Base-by-base conservation (phyloP, 1,139 yeast genomes). In the Trichomonascaceae sp. region DNA sequence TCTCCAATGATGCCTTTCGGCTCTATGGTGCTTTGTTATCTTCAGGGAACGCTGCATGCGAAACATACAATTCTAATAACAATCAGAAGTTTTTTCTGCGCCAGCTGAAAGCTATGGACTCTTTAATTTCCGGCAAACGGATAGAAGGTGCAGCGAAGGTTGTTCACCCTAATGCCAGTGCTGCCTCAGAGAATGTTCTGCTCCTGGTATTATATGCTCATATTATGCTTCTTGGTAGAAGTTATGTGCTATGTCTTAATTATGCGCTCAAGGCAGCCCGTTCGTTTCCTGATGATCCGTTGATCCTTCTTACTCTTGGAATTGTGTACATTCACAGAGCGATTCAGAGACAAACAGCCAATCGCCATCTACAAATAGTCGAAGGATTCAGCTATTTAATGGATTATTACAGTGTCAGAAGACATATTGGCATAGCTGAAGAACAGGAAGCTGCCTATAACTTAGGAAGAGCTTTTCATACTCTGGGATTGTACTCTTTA, bases 51-150 rank as follows among this genome's bases (percentile, higher is more conserved):
- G 74, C 75, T 13, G 79, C 83, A 13, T 74, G 80, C 66, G 85
- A 80, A 43, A 73, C 79, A 6, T 85, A 85, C 66, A 83, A 88
- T 49, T 84, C 85, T 52, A 83, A 88, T 45, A 87, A 87, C 57
- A 93, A 89, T 64, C 98, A 91, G 63, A 93, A 93, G 68, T 93
- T 84, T 67, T 83, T 91, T 61, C 73, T 93, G 57, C 82, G 99
- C 59, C 97, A 91, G 63, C 75, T 91, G 60, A 93, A 91, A 66
- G 95, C 96, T 0, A 85, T 82, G 66, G 99, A 93, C 66, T 80
- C 93, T 1, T 67, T 85, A 17, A 76, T 81, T 38, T 70, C 74
- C 36, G 74, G 75, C 4, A 77, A 74, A 20, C 73, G 76, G 15
- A 82, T 90, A 19, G 73, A 81, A 1, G 98, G 97, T 0, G 88